phyloP scores from a whole-genome alignment of 2,329 filamentous ascomycete species.

The Bipolaris oryzae region DNA sequence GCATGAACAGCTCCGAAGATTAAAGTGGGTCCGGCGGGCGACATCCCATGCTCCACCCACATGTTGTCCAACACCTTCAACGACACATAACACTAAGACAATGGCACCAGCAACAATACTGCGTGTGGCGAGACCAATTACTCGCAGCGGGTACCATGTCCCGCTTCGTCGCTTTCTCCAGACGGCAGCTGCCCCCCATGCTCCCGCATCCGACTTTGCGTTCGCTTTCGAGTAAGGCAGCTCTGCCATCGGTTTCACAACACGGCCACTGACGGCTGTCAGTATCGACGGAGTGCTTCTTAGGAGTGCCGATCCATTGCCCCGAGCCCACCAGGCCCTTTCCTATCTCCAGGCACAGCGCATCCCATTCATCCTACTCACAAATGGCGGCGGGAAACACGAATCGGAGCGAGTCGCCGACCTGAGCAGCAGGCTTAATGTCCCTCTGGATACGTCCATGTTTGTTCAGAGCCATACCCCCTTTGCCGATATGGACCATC shows the following conservation, averaged over 20 bases:
- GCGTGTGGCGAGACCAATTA: slow-evolving; percentile 30
- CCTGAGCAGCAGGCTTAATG: slow-evolving; percentile 68
- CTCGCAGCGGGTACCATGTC: slow-evolving; percentile 13
- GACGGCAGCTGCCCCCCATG: slow-evolving; percentile 25
- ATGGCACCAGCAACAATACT: slow-evolving; percentile 2
- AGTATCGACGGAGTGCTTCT: slow-evolving; percentile 96
- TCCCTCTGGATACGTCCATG: slow-evolving; percentile 68
- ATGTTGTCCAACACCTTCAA: neutral
- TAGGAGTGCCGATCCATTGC: slow-evolving; percentile 77
- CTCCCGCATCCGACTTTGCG: slow-evolving; percentile 60
- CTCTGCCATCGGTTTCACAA: slow-evolving; percentile 14
- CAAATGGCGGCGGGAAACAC: slow-evolving; percentile 89
- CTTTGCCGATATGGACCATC: slow-evolving; percentile 69
- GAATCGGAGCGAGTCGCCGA: slow-evolving; percentile 76
- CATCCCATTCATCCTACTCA: slow-evolving; percentile 92
- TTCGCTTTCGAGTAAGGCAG: slow-evolving; percentile 63
- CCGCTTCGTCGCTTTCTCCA: slow-evolving; percentile 34
- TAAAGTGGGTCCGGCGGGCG: neutral
- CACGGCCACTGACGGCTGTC: slow-evolving; percentile 34
- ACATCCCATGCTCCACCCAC: neutral
- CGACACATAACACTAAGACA: slow-evolving; percentile 1
- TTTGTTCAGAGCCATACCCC: slow-evolving; percentile 94
- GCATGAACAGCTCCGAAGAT: neutral
- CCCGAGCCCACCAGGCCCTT: slow-evolving; percentile 76
- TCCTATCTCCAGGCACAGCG: slow-evolving; percentile 72